Base-by-base conservation (phyloP, 768 basidiomycete genomes). In the Boletus speciosus region DNA sequence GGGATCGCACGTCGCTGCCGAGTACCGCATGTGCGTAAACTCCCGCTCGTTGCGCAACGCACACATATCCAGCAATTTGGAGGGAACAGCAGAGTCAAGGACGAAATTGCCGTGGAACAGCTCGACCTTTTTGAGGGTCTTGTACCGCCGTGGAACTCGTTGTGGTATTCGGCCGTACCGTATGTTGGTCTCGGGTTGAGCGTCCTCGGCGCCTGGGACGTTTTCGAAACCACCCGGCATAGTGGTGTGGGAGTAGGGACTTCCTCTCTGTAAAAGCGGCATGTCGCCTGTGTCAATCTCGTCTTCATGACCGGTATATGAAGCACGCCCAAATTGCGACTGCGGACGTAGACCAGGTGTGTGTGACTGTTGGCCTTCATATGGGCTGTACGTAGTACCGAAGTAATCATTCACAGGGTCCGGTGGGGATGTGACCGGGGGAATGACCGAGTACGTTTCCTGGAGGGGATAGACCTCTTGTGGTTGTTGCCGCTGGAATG, bases 11-110 rank as follows among this genome's bases (percentile, higher is more conserved):
- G 96, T 98, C 15, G 92, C 93, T 0, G 94, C 96, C 9, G 86
- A 88, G 72, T 98, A 98, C 5, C 96, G 85, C 93, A 98, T 95
- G 71, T 93, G 88, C 0, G 91, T 93, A 68, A 92, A 95, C 71
- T 97, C 95, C 58, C 93, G 84, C 54, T 93, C 93, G 44, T 81
- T 86, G 49, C 83, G 81, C 57, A 81, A 72, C 6, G 84, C 75
- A 61, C 90, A 93, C 79, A 91, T 84, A 55, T 91, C 84, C 27
- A 98, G 80, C 39, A 98, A 77, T 62, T 93, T 96, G n/a, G 87
- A 80, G 0, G 96, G 96, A 0, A 98, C 93, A 0, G 88, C 81
- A 11, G 88, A 84, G 73, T 98, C 94, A 35, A 95, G 76, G 11
- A 98, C 91, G 45, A 97, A 86, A 71, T 98, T 97, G 7, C 96